Evolutionary conservation across 108 stramenopile genomes (phyloP).

Genomic region (Aureococcus anophagefferens): DNA sequence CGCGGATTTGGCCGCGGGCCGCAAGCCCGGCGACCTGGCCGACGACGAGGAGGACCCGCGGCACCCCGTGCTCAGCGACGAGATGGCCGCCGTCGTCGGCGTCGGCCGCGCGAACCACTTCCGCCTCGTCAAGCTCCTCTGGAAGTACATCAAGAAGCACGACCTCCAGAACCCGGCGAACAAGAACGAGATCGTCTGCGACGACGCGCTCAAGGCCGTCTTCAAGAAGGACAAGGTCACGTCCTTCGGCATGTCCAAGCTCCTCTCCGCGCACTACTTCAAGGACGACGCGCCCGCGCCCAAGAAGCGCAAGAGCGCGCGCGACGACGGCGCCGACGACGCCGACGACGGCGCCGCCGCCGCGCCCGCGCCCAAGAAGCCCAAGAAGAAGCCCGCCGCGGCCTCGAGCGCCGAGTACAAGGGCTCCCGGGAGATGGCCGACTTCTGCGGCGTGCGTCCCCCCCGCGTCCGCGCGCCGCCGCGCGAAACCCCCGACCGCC

Average conservation of each 20-base stretch:
- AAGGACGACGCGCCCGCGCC: neutral
- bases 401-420: no score
- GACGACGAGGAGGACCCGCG: neutral
- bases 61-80: neutral
- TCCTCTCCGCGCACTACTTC: conserved; percentile 2
- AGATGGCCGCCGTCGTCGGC: neutral
- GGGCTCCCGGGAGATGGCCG: no score
- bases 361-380: neutral
- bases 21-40: neutral
- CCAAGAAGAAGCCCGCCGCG: neutral
- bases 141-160: conserved; percentile 20
- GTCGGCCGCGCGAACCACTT: neutral
- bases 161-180: conserved; percentile 22
- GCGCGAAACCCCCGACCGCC: no score
- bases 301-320: conserved; percentile 1
- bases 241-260: conserved; percentile 18
- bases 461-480: no score
- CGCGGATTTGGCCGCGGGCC: no score
- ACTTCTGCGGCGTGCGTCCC: no score
- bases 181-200: conserved; percentile 20
- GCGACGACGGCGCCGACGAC: conserved; percentile 1
- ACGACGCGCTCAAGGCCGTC: conserved; percentile 9
- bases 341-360: conserved; percentile 1
- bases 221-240: conserved; percentile 15
- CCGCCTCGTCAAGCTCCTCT: conserved; percentile 14